Percentiles rank a stretch among this genome's conserved stretches.
These are phyloP conservation scores for Cetradonia linearis DNA, from an alignment of 495 filamentous ascomycete genomes.

Conservation along the genomic window DNA sequence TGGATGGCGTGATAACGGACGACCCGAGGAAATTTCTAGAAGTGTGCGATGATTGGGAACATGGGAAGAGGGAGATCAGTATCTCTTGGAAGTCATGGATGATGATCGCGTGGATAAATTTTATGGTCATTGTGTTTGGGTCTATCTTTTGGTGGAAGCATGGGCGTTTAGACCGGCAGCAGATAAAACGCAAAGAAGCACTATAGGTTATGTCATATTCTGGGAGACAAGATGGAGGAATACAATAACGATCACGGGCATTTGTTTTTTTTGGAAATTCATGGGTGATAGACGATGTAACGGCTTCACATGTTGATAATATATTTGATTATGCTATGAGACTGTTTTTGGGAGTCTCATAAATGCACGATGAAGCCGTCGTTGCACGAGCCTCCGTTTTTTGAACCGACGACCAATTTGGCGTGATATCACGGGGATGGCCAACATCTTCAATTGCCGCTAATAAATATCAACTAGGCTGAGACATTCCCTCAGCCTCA, in stretches of 20 bases:
- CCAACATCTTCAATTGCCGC: too few relatives aligned
- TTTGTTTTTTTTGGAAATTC: neutral
- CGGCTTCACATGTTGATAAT: neutral
- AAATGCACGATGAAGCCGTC: neutral
- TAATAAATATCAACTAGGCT: too few relatives aligned
- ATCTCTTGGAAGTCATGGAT: slow-evolving; percentile 17
- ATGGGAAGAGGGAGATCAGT: slow-evolving; percentile 15
- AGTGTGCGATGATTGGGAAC: slow-evolving; percentile 33
- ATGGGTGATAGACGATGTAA: neutral
- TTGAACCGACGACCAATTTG: too few relatives aligned
- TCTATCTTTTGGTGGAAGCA: slow-evolving; percentile 22
- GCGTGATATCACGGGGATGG: too few relatives aligned
- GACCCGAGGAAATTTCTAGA: slow-evolving; percentile 40
- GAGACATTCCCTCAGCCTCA: too few relatives aligned
- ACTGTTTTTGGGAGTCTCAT: neutral
- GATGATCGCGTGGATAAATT: slow-evolving; percentile 19
- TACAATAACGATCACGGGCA: neutral
- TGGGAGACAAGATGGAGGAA: neutral
- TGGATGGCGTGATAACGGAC: slow-evolving; percentile 52
- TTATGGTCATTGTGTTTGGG: slow-evolving; percentile 21
- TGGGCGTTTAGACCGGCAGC: slow-evolving; percentile 4
- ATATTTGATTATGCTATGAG: neutral
- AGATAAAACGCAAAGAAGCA: neutral
- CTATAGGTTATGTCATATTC: neutral
- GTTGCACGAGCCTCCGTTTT: too few relatives aligned